Evolutionary conservation across 495 filamentous ascomycete genomes (phyloP).

Genomic region (Letharia columbiana): DNA sequence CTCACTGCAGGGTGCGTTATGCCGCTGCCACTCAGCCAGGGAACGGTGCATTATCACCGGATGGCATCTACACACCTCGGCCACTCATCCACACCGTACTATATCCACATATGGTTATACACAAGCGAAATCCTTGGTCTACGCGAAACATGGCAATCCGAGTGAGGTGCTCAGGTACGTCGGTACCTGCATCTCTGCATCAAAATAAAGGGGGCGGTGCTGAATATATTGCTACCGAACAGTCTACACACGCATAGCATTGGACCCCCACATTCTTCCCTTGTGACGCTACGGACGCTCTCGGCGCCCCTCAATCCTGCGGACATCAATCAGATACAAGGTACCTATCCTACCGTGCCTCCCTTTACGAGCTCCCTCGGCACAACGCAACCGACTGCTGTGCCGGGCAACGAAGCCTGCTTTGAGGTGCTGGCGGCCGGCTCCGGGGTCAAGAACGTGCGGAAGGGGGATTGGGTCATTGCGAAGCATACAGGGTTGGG

Average conservation of each 20-base stretch:
- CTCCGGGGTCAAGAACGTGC: constrained; percentile 42
- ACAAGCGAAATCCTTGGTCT: constrained; percentile 88
- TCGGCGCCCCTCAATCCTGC: constrained; percentile 91
- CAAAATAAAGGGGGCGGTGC: not conserved
- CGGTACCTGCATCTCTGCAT: not conserved
- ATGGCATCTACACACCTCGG: not conserved
- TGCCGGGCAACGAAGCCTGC: constrained; percentile 83
- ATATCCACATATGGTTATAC: constrained; percentile 89
- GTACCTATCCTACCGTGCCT: constrained; percentile 85
- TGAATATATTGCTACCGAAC: not conserved
- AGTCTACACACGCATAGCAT: constrained; percentile 78
- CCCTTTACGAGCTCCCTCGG: constrained; percentile 62
- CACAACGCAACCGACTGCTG: constrained; percentile 61
- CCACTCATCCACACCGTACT: constrained; percentile 28
- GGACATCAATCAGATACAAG: constrained; percentile 94
- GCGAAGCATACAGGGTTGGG: constrained; percentile 72
- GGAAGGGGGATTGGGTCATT: constrained; percentile 84
- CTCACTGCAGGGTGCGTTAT: not conserved
- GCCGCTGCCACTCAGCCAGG: not conserved
- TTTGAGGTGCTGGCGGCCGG: constrained; percentile 73
- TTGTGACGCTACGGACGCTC: constrained; percentile 66
- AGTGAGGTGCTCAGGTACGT: constrained; percentile 64
- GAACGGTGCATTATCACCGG: not conserved
- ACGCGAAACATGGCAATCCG: constrained; percentile 77
- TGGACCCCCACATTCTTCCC: constrained; percentile 52